Percentiles rank a stretch among this genome's conserved stretches.
These are phyloP conservation scores for Neurospora pannonica DNA, from an alignment of 495 filamentous ascomycete genomes.

Conservation along the genomic window DNA sequence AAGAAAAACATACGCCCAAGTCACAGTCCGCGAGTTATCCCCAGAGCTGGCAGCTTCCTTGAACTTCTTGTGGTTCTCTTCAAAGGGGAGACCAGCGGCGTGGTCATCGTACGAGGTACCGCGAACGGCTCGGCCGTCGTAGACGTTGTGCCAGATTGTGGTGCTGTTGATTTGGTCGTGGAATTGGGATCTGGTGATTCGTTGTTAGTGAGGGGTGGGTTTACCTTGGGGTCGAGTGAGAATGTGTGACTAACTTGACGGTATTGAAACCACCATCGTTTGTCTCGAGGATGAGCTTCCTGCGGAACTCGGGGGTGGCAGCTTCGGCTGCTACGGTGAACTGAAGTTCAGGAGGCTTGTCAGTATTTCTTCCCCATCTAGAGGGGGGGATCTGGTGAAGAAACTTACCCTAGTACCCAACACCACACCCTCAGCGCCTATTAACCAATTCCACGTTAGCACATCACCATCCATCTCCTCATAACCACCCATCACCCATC, in stretches of 20 bases:
- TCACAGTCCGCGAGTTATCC: constrained; percentile 24
- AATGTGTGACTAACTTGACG: constrained; percentile 32
- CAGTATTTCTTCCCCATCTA: background rate
- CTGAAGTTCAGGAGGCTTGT: constrained; percentile 9
- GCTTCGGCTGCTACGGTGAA: constrained; percentile 59
- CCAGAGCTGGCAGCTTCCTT: constrained; percentile 35
- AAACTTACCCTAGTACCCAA: constrained; percentile 56
- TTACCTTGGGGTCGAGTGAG: no score
- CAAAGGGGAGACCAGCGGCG: constrained; percentile 40
- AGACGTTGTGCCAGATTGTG: constrained; percentile 52
- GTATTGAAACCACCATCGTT: constrained; percentile 57
- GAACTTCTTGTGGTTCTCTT: constrained; percentile 49
- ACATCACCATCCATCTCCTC: background rate
- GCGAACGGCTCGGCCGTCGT: constrained; percentile 55
- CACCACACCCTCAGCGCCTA: constrained; percentile 50
- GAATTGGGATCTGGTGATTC: constrained; percentile 40
- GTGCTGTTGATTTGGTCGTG: constrained; percentile 64
- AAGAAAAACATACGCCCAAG: constrained; percentile 44
- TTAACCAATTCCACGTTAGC: background rate
- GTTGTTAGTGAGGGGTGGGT: no score
- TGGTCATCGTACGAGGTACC: constrained; percentile 52
- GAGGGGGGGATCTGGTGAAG: background rate
- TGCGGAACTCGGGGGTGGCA: constrained; percentile 49
- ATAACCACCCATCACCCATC: background rate
- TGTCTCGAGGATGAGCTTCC: constrained; percentile 48